Evolutionary conservation across 2,329 filamentous ascomycete genomes (phyloP).

Genomic region (Trichoderma simmonsii): DNA sequence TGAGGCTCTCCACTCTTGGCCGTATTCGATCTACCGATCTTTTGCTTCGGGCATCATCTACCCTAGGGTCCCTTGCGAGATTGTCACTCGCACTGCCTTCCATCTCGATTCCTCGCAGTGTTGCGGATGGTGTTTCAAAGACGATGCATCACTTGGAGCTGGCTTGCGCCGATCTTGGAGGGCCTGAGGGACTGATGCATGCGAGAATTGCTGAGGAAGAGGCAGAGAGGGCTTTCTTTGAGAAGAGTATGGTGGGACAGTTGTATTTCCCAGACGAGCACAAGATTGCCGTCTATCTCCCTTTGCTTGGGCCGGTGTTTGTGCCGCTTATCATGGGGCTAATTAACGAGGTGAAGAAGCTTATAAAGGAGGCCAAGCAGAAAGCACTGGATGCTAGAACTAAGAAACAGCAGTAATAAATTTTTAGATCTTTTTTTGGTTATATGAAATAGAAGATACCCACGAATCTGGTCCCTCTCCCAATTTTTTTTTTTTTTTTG

Average conservation of each 20-base stretch:
- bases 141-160: constrained; percentile 74
- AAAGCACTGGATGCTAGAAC: constrained; percentile 39
- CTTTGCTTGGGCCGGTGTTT: constrained; percentile 82
- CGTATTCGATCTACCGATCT: constrained; percentile 84
- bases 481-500: background rate
- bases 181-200: constrained; percentile 67
- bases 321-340: constrained; percentile 84
- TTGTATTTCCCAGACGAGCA: constrained; percentile 99
- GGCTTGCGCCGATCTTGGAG: constrained; percentile 70
- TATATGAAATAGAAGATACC: constrained; percentile 17
- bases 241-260: constrained; percentile 98
- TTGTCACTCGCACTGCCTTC: constrained; percentile 79
- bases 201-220: constrained; percentile 83
- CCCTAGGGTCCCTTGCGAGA: constrained; percentile 86
- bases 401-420: constrained; percentile 35
- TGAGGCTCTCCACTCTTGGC: constrained; percentile 78
- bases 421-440: background rate
- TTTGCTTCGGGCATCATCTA: constrained; percentile 85
- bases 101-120: constrained; percentile 84
- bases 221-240: constrained; percentile 93
- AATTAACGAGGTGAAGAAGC: constrained; percentile 73
- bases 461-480: background rate
- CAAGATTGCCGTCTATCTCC: constrained; percentile 94
- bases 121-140: constrained; percentile 79
- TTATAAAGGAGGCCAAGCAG: constrained; percentile 48